Base-by-base conservation (phyloP, 441 rosid genomes). In the Mallotus repandus region DNA sequence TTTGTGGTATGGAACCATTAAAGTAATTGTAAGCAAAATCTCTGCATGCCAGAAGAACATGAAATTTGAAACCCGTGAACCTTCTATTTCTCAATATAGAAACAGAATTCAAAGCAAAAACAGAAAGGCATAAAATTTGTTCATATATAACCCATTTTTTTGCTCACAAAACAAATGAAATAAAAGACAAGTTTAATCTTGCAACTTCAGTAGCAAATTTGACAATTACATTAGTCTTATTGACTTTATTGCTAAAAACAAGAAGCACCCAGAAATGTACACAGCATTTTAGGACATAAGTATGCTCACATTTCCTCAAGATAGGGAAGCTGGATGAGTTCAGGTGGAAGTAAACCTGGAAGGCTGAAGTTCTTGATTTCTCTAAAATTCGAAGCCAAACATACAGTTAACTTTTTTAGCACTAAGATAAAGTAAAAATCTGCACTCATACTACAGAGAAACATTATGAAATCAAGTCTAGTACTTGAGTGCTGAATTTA, bases 281-380 rank as follows among this genome's bases (percentile, higher is more conserved):
- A 25, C 1, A 25, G 29, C 29, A 25, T 25, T 25, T 25, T 14
- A 25, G 11, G 52, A 22, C 6, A 14, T 22, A 3, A 49, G 71
- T 73, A 63, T 59, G 63, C 92, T 85, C 78, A 91, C 97, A 92
- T 78, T 69, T 75, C 71, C 63, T 66, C 78, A 68, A 89, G 93
- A 59, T 80, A 65, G 35, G 84, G 89, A 81, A 91, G 93, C 84
- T 80, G 77, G 43, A 49, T 72, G 59, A 89, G 69, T 67, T 89
- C 81, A 69, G 85, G 83, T 50, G 95, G 97, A 80, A 89, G 93
- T 63, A 48, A 77, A 75, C 97, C 97, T 10, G 88, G 84, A 79
- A 91, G 93, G 75, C 83, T 88, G 77, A 79, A 88, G 54, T 82
- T 76, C 80, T 91, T 87, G 74, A 89, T 74, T 63, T 50, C 67